Base-by-base conservation (phyloP, 2,329 filamentous ascomycete species). In the Clonostachys rosea region DNA sequence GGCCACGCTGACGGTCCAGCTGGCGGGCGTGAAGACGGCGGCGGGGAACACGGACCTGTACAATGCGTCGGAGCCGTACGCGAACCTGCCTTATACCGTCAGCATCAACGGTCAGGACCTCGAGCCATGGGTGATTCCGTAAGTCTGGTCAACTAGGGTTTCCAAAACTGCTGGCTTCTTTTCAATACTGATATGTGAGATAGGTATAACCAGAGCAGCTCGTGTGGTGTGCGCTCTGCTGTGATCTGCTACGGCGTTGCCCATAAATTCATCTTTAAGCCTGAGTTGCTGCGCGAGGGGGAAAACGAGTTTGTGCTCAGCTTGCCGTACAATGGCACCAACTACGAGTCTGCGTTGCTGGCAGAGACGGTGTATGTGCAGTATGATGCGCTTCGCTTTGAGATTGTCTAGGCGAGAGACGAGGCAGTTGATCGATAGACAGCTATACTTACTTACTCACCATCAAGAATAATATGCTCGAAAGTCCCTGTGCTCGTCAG, bases 301-400 rank as follows among this genome's bases (percentile, higher is more conserved):
- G 66, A 68, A 48, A 86, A 85, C 51, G 66, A 71, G 54, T 62
- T 86, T 34, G 65, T 81, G 1, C 59, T 86, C 41, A 79, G 78
- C 51, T 54, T 86, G 49, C 82, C 83, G 11, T 76, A 69, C 42
- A 79, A 82, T 43, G 81, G 73, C 1, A 84, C 77, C 5, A 70
- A 83, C 53, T 74, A 75, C 14, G 79, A 84, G 62, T 74, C 73
- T 33, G 81, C 82, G 0, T 44, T 84, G 9, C 53, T 84, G 47
- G 72, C 80, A 0, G 63, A 64, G 40, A 73, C 71, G 1, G 68
- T 81, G 0, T 86, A 86, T 59, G 74, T 86, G 6, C 81, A 86
- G 65, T 86, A 86, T 52, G 82, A 86, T 63, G 81, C 83, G 3
- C 55, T 86, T 57, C 68, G 81, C 44, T 55, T 86, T 42, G 82